These are phyloP conservation scores for Cladophialophora immunda DNA, from an alignment of 2,329 filamentous ascomycete species.

Conservation along the genomic window DNA sequence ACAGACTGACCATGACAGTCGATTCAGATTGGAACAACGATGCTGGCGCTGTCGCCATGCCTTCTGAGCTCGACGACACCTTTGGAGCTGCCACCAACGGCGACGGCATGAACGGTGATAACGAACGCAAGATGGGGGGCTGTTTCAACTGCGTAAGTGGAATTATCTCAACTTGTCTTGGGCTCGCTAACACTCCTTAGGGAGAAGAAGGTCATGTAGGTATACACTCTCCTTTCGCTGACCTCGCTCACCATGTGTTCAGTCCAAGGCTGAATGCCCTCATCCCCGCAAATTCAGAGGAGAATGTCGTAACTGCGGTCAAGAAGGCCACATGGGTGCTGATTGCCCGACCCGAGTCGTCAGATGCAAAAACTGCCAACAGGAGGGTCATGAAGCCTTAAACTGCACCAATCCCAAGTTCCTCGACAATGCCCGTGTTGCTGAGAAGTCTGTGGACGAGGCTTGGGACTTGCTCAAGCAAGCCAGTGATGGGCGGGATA, in stretches of 20 bases:
- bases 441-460: slow-evolving; percentile 57
- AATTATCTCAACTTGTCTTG: background rate
- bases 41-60: background rate
- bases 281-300: slow-evolving; percentile 58
- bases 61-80: background rate
- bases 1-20: background rate
- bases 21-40: slow-evolving; percentile 2
- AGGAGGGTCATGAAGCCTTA: slow-evolving; percentile 55
- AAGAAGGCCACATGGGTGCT: slow-evolving; percentile 54
- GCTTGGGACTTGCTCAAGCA: slow-evolving; percentile 61
- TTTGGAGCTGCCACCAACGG: background rate
- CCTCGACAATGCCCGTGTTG: slow-evolving; percentile 54
- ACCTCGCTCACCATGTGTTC: slow-evolving; percentile 33
- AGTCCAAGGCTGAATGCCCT: slow-evolving; percentile 55
- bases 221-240: slow-evolving; percentile 6
- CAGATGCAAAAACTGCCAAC: slow-evolving; percentile 57
- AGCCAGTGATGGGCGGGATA: slow-evolving; percentile 58
- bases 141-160: slow-evolving; percentile 55
- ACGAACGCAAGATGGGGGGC: slow-evolving; percentile 46
- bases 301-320: slow-evolving; percentile 55
- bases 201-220: slow-evolving; percentile 50
- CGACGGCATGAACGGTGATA: slow-evolving; percentile 3
- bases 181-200: slow-evolving; percentile 28
- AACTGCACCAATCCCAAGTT: slow-evolving; percentile 57
- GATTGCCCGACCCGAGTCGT: slow-evolving; percentile 56